Evolutionary conservation across 371 early-diverging fungal genomes (phyloP), one percentile per base, ranked within the genome.

Genomic region (Dentiscutata heterogama): DNA sequence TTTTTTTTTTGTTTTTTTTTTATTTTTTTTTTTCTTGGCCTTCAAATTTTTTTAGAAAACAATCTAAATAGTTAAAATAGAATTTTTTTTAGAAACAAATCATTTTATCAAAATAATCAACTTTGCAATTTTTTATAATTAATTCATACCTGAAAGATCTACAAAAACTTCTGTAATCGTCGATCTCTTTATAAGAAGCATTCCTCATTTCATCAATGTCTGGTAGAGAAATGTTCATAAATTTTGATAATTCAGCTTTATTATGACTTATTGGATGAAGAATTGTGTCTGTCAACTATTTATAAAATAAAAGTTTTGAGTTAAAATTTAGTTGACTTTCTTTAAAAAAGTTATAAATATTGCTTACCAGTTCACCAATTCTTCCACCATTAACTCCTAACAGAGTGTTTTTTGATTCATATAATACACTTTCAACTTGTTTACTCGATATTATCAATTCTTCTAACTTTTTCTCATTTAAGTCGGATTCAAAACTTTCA

Each of bases 311-410:
- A 61, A 61, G 1, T 1, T 16, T 51, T 51, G n/a, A 61, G 27
- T 25, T 11, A 25, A 22, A 61, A 61, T 13, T 35, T 35, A 16
- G 3, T 60, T 60, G 25, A 60, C 10, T 60, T 7, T 11, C 11
- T 61, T 61, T 5, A 61, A 20, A 35, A 35, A 35, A n/a, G 31
- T 39, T 39, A 51, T 51, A 51, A 51, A 51, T 51, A 22, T 61
- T 29, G 3, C 68, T 39, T 67, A 67, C 68, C 68, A 67, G 39
- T 67, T 67, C 68, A 39, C 68, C 68, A 39, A 67, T 67, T 18
- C 68, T 67, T 67, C 68, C 68, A 67, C 68, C 68, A n/a, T 39
- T 67, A 11, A n/a, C 18, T 5, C 68, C 68, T 35, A 67, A 39
- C 16, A n/a, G 3, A n/a, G 39, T 67, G 3, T 13, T 20, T 67